Percentiles rank a stretch among this genome's conserved stretches.
Evolutionary conservation across 2,329 filamentous ascomycete genomes (phyloP).

Genomic region (Passalora sequoiae): DNA sequence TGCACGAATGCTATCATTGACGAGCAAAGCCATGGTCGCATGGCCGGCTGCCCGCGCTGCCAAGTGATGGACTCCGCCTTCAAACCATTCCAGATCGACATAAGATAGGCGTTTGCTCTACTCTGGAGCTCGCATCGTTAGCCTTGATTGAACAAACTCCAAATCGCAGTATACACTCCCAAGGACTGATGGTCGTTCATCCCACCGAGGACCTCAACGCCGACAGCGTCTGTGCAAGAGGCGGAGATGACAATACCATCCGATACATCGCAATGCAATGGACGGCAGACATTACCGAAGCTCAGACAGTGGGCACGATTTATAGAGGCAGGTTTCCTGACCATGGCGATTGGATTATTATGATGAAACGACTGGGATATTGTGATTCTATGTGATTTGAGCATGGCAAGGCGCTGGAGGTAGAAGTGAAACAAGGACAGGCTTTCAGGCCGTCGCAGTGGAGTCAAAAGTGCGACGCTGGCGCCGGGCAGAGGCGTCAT

Average conservation of each 20-base stretch:
- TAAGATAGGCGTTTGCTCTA: constrained; percentile 48
- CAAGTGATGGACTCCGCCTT: constrained; percentile 73
- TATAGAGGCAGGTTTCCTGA: not conserved
- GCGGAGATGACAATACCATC: no score
- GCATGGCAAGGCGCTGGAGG: constrained; percentile 12
- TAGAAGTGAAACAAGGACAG: not conserved
- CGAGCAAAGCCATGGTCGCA: constrained; percentile 64
- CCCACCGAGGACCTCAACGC: no score
- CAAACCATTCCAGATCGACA: constrained; percentile 80
- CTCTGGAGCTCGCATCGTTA: not conserved
- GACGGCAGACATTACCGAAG: no score
- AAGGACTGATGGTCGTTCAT: no score
- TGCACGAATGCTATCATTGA: constrained; percentile 78
- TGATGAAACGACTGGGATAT: constrained; percentile 1
- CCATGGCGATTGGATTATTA: constrained; percentile 2
- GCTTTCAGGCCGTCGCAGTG: not conserved
- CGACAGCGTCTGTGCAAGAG: no score
- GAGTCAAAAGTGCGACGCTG: not conserved
- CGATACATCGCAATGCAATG: no score
- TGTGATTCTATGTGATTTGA: not conserved
- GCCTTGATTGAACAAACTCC: no score
- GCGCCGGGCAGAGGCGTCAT: no score
- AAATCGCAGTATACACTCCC: no score
- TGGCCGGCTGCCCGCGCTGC: constrained; percentile 69
- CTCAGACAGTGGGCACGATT: not conserved